A percentile compares a stretch with the other conserved stretches of the same genome.
These are phyloP conservation scores for Paramecium tetraurelia DNA, from an alignment of 73 alveolate species.

Conservation along the genomic window DNA sequence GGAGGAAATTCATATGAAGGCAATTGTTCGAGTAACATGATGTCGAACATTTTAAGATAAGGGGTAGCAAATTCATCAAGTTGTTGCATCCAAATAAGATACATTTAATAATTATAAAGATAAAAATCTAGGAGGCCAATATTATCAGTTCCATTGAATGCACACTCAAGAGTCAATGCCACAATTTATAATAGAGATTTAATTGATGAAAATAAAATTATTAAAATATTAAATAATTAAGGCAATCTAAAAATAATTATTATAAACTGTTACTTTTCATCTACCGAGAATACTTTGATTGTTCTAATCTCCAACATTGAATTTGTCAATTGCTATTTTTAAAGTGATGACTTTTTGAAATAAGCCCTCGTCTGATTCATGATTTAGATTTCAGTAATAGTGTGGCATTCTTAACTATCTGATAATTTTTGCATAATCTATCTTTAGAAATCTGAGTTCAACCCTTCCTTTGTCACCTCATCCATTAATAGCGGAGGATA, in stretches of 20 bases:
- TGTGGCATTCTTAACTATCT: background rate
- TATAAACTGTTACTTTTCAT: background rate
- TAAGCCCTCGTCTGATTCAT: background rate
- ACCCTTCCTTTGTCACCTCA: slow-evolving; percentile 21
- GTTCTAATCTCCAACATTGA: background rate
- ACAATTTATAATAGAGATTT: background rate
- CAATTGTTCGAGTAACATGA: background rate
- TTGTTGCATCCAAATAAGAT: background rate
- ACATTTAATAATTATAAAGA: slow-evolving; percentile 5
- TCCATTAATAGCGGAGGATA: slow-evolving; percentile 30
- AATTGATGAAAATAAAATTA: background rate
- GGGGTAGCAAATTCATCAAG: background rate
- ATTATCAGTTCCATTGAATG: background rate
- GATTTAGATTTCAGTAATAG: background rate
- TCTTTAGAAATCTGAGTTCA: slow-evolving; percentile 39
- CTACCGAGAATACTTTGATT: background rate
- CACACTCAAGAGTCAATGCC: slow-evolving; percentile 18
- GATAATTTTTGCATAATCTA: slow-evolving; percentile 10
- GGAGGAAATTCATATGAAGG: background rate
- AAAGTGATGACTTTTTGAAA: background rate
- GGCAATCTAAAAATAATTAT: background rate
- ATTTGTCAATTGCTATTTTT: background rate
- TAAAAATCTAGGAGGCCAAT: slow-evolving; percentile 19
- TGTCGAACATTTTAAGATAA: background rate
- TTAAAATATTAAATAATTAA: background rate